These are phyloP conservation scores for Diddensiella caesifluorescens DNA, from an alignment of 805 yeast genomes.

Conservation along the genomic window DNA sequence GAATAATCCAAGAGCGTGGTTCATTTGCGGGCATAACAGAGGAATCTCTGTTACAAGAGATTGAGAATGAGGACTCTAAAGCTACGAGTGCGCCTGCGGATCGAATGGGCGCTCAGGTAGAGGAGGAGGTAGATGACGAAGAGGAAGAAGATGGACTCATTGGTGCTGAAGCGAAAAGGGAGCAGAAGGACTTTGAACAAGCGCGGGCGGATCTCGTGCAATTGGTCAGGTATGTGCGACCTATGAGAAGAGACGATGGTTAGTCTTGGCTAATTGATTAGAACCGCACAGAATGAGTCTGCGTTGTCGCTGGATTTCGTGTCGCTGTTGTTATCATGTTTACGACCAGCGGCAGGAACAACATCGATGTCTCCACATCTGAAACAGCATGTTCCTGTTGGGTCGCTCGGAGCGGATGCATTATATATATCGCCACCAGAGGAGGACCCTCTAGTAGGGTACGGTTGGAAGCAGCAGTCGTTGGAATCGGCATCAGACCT, in stretches of 20 bases:
- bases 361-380: conserved; percentile 84
- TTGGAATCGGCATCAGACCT: conserved; percentile 49
- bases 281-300: conserved; percentile 78
- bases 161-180: conserved; percentile 1
- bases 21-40: conserved; percentile 58
- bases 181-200: conserved; percentile 22
- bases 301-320: conserved; percentile 84
- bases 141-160: conserved; percentile 14
- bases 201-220: conserved; percentile 24
- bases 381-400: conserved; percentile 66
- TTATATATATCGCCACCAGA: conserved; percentile 22
- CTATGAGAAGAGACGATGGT: not conserved
- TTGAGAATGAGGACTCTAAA: conserved; percentile 19
- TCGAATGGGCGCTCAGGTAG: not conserved
- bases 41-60: conserved; percentile 45
- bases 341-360: conserved; percentile 79
- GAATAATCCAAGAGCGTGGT: conserved; percentile 54
- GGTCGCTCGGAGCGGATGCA: conserved; percentile 49
- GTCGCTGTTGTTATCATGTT: conserved; percentile 71
- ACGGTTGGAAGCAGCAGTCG: conserved; percentile 84
- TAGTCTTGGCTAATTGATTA: conserved; percentile 2
- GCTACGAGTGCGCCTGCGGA: not conserved
- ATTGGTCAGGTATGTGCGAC: conserved; percentile 12
- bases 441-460: conserved; percentile 41
- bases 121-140: conserved; percentile 2